Base-by-base conservation (phyloP, 2,329 filamentous ascomycete genomes). In the Nemania sp. region DNA sequence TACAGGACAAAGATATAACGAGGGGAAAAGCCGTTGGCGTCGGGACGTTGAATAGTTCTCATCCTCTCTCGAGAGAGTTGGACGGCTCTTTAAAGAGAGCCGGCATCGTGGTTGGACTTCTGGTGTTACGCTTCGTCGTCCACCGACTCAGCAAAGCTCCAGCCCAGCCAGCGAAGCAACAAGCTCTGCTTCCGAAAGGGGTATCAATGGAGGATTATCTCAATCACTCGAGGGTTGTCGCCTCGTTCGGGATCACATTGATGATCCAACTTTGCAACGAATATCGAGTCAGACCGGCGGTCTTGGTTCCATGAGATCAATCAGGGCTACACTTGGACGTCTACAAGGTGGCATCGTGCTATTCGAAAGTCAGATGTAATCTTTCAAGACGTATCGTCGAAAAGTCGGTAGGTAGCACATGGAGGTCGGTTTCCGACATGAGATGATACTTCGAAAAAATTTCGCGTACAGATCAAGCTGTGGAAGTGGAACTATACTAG, bases 81-180 rank as follows among this genome's bases (percentile, higher is more conserved):
- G 13, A 37, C 2, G 34, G 13, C 13, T 25, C 57, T 62, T 63
- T 65, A 65, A 65, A 49, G 43, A n/a, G n/a, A 39, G 18, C 10
- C 18, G 5, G 12, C 11, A 34, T 47, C 5, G 29, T 18, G 6
- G 10, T 32, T 37, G 11, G 13, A 20, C n/a, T 46, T 21, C 40
- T n/a, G 12, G 13, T 5, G 63, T 65, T 40, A 12, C 54, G 64
- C 47, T 10, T 51, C 20, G 34, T 29, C 10, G 5, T 42, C 25
- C 39, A 53, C 54, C 42, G n/a, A 57, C 37, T 2, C 12, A 25
- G 29, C 18, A 20, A 48, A n/a, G 17, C 25, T 39, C 35, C 34
- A 29, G 17, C 51, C 15, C 2, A 12, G 50, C 32, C 47, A 50
- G 43, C 3, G 15, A 25, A 25, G 25, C 25, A 13, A 35, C 34